A percentile compares a stretch with the other conserved stretches of the same genome.
Conservation (phyloP, 768 basidiomycete genomes). For the Asterophora lycoperdoides region DNA sequence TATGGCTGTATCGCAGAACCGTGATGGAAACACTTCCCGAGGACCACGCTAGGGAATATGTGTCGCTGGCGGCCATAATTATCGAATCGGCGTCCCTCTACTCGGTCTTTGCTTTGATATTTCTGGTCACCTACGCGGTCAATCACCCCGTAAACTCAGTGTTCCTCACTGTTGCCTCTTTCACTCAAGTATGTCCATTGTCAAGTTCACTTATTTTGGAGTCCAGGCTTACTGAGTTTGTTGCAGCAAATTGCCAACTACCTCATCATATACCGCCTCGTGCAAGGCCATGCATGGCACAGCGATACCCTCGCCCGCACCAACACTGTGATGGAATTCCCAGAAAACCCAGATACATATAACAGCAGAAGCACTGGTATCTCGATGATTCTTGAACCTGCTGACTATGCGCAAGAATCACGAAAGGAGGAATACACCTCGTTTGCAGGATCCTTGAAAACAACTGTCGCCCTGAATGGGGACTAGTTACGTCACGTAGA, state of each 20-base stretch:
- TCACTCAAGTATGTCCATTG: slow-evolving; percentile 29
- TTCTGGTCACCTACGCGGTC: slow-evolving; percentile 38
- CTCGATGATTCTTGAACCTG: background rate
- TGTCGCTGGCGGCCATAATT: slow-evolving; percentile 33
- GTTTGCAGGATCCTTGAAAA: background rate
- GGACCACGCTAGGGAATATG: slow-evolving; percentile 32
- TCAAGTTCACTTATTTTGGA: background rate
- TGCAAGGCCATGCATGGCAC: slow-evolving; percentile 37
- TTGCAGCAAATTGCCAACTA: slow-evolving; percentile 33
- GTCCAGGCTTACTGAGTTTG: background rate
- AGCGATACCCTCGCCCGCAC: slow-evolving; percentile 20
- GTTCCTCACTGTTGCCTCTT: slow-evolving; percentile 31
- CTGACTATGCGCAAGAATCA: background rate
- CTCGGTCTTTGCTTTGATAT: slow-evolving; percentile 34
- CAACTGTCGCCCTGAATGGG: background rate
- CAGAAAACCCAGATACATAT: background rate
- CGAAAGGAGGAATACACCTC: background rate
- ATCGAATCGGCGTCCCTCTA: slow-evolving; percentile 45
- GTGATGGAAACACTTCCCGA: slow-evolving; percentile 27
- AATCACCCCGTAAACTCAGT: slow-evolving; percentile 37
- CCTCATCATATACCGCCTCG: slow-evolving; percentile 38
- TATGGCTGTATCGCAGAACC: slow-evolving; percentile 29
- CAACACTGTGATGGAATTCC: slow-evolving; percentile 8
- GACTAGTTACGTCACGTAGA: too few species aligned
- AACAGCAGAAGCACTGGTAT: background rate